These are phyloP conservation scores for Collybiopsis luxurians DNA, from an alignment of 768 basidiomycete species.

Conservation along the genomic window DNA sequence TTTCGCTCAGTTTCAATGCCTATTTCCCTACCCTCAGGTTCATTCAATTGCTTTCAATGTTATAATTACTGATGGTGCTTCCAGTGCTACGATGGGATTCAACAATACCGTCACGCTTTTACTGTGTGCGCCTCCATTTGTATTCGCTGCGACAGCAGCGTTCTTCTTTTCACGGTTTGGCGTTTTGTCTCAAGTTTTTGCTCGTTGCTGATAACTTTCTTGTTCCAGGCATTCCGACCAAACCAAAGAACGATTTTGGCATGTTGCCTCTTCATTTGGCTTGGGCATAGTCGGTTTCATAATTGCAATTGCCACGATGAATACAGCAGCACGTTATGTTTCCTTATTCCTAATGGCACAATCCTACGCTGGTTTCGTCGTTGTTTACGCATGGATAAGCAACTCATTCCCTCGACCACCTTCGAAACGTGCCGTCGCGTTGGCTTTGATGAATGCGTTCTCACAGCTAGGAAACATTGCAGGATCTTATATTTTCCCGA, in stretches of 20 bases:
- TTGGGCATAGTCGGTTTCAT: slow-evolving; percentile 73
- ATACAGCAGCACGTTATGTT: slow-evolving; percentile 64
- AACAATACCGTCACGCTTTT: slow-evolving; percentile 63
- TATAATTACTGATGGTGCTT: slow-evolving; percentile 20
- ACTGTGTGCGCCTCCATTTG: slow-evolving; percentile 82
- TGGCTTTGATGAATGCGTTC: slow-evolving; percentile 79
- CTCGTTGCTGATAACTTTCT: too few species aligned
- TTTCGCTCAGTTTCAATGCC: slow-evolving; percentile 69
- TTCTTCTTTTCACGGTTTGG: slow-evolving; percentile 50
- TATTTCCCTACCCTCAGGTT: slow-evolving; percentile 68
- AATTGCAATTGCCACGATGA: slow-evolving; percentile 71
- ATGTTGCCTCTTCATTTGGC: slow-evolving; percentile 53
- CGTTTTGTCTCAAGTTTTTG: too few species aligned
- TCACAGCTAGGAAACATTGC: slow-evolving; percentile 82
- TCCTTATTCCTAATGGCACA: slow-evolving; percentile 82
- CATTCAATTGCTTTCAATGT: background rate
- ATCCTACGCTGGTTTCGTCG: slow-evolving; percentile 67
- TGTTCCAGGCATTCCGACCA: slow-evolving; percentile 68
- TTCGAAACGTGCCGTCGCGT: slow-evolving; percentile 78
- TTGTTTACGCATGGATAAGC: slow-evolving; percentile 51
- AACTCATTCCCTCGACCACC: slow-evolving; percentile 68
- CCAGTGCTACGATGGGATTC: slow-evolving; percentile 62
- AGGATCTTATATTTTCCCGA: slow-evolving; percentile 76
- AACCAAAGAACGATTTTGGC: slow-evolving; percentile 71
- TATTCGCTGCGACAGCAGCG: slow-evolving; percentile 58